Percentiles rank a stretch among this genome's conserved stretches.
phyloP scores from a whole-genome alignment of 257 asterid species.

The Craterostigma plantagineum region DNA sequence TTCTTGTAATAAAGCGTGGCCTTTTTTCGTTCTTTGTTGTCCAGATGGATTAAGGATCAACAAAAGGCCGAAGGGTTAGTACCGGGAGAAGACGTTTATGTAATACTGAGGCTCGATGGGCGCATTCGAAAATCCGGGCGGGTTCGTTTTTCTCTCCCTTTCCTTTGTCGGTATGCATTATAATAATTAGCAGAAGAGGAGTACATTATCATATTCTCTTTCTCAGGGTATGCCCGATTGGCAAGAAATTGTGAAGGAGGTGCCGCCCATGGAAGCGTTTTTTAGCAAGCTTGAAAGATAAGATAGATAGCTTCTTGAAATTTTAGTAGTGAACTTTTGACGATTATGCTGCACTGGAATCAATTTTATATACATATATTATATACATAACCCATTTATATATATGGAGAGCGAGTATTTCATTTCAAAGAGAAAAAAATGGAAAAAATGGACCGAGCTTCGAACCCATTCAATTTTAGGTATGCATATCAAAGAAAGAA shows the following conservation, averaged over 20 bases:
- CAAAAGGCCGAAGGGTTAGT: constrained; percentile 76
- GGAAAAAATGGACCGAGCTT: no score
- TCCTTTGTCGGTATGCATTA: constrained; percentile 1
- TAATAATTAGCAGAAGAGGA: not conserved
- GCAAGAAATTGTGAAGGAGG: constrained; percentile 67
- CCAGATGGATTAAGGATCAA: constrained; percentile 92
- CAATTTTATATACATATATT: no score
- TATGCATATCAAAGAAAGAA: no score
- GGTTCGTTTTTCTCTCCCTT: constrained; percentile 27
- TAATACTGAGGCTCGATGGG: constrained; percentile 92
- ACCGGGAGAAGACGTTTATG: constrained; percentile 89
- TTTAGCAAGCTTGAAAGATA: constrained; percentile 86
- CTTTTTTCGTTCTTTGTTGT: constrained; percentile 5
- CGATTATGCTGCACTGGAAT: no score
- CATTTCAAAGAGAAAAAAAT: no score
- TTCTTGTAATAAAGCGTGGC: not conserved
- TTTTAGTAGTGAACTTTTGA: no score
- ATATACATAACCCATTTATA: no score
- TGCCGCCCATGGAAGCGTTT: constrained; percentile 80
- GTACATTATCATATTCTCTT: not conserved
- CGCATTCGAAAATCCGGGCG: constrained; percentile 89
- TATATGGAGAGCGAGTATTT: no score
- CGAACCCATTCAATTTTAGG: no score
- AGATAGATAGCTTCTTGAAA: not conserved
- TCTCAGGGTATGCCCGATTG: constrained; percentile 96